phyloP scores from a whole-genome alignment of 176 grass and related monocot species.

The Puccinellia tenuiflora region DNA sequence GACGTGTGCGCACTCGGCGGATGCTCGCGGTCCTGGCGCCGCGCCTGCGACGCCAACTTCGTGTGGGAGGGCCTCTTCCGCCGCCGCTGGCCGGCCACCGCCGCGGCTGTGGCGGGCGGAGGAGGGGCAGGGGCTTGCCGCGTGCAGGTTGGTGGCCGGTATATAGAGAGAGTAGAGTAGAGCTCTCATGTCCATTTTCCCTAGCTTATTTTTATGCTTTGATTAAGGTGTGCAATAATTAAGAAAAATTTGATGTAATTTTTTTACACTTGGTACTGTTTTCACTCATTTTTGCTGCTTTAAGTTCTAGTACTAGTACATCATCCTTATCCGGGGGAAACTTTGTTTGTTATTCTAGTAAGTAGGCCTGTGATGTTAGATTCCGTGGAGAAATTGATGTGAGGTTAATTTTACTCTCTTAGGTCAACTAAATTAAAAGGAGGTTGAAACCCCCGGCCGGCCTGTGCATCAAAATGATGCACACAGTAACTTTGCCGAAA shows the following conservation, averaged over 20 bases:
- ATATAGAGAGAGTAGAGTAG: not conserved
- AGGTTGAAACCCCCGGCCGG: too few relatives aligned
- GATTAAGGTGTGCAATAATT: not conserved
- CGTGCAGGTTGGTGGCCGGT: too few relatives aligned
- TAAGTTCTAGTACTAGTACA: too few relatives aligned
- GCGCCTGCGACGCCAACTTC: constrained; percentile 49
- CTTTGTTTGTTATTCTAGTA: not conserved
- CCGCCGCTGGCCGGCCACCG: constrained; percentile 40
- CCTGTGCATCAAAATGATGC: too few relatives aligned
- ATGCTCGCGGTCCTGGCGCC: constrained; percentile 51
- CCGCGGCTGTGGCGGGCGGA: not conserved
- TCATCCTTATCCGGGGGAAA: not conserved
- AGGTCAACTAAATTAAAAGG: not conserved
- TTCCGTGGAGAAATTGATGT: not conserved
- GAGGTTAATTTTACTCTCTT: not conserved
- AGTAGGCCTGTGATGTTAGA: not conserved
- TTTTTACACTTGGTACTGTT: not conserved
- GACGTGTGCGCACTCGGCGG: constrained; percentile 61
- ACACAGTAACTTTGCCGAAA: not conserved
- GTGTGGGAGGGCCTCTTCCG: constrained; percentile 63
- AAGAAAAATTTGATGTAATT: not conserved
- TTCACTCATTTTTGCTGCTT: not conserved
- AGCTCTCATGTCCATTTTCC: not conserved
- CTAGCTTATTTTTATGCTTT: not conserved
- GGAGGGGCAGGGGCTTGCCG: constrained; percentile 4